Base-by-base conservation (phyloP, 2,329 filamentous ascomycete species). In the Daldinia sp. region DNA sequence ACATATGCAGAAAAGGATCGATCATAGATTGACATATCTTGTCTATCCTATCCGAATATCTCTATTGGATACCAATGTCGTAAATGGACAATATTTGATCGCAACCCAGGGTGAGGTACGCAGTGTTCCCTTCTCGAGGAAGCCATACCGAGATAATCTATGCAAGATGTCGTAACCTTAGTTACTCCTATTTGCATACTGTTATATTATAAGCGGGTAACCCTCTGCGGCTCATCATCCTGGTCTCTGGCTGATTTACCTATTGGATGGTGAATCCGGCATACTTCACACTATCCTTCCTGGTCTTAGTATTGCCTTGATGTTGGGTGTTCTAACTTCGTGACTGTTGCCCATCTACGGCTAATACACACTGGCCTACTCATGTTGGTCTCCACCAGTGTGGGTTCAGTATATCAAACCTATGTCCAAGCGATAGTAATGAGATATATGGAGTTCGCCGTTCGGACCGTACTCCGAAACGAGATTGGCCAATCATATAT, bases 81-180 rank as follows among this genome's bases (percentile, higher is more conserved):
- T 35, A 26, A 59, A 58, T 23, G 28, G 15, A 6, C 4, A 13
- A 58, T 20, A 23, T 3, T 39, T 13, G 28, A 46, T 18, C 41
- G 18, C 18, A 9, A 30, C 23, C 35, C 39, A 35, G 57, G 51
- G 26, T 50, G 13, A 41, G 46, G 6, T 35, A 44, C 26, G 13
- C 23, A 4, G 42, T 65, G 30, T 53, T 13, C 2, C 57, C 20
- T 41, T 13, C 18, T 44, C 13, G 44, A 41, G 44, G 54, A 41
- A 53, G 33, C 12, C 33, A 60, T 56, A 51, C 39, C 28, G 12
- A 20, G 20, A 28, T 51, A n/a, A 13, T 48, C 15, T 37, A 69
- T 69, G 63, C 67, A 63, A 37, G 63, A 60, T 67, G 60, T 60
- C 63, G 63, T 67, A 60, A 64, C 57, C n/a, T 39, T 10, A 12